Evolutionary conservation across 768 basidiomycete genomes (phyloP), one percentile per base, ranked within the genome.

Genomic region (Gelatoporia subvermispora): DNA sequence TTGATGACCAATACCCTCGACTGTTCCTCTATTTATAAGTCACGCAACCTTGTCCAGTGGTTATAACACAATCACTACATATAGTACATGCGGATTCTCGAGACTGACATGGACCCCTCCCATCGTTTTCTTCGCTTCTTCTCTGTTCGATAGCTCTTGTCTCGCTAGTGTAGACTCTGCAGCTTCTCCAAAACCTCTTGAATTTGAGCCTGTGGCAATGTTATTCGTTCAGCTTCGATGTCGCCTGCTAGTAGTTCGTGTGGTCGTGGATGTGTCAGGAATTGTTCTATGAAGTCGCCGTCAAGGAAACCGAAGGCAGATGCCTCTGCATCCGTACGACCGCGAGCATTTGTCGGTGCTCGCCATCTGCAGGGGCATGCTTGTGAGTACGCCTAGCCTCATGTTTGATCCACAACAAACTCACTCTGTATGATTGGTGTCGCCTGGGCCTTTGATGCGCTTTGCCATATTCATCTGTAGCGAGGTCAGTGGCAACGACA

Each of bases 261-360:
- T 20, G 72, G 64, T 4, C 68, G 59, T 1, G 72, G 62, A 34
- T 60, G 68, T 16, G 65, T 65, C 45, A 84, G 70, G 63, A 87
- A 82, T 17, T 71, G 67, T 64, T 93, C 88, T 17, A 96, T 61
- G 54, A 93, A 88, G 60, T 90, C 86, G 1, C 93, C 93, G 52
- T 96, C 93, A 23, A 96, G 71, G 73, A 96, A 93, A 15, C 91
- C 92, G 35, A 73, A 75, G 1, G 85, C 75, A 1, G 74, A 56
- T 22, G 65, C 57, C 25, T 84, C 77, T 8, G 75, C 71, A 55
- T 88, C 85, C 42, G 75, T 81, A 20, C 72, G 71, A 7, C 84
- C 81, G 20, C 68, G 61, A 0, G 69, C 68, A 35, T 71, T 78
- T 53, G 78, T 79, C 0, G 90, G 89, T 0, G 86, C 72, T 44